Percentiles rank a stretch among this genome's conserved stretches.
Conservation (phyloP, 495 filamentous ascomycete species). For the Penicillium atrosanguineum region DNA sequence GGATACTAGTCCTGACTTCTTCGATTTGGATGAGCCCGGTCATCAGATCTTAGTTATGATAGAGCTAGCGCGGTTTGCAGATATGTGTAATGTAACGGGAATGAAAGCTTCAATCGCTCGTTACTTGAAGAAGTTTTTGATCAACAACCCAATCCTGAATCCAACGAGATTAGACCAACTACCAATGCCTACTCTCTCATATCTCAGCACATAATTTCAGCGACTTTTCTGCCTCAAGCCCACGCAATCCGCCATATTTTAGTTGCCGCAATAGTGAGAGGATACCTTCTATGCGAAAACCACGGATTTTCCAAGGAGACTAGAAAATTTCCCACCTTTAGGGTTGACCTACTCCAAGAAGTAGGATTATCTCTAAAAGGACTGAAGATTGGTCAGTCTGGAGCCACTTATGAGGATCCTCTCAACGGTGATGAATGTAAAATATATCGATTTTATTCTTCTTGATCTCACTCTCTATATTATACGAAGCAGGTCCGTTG, state of each 20-base stretch:
- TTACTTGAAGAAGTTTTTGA: conserved; percentile 18
- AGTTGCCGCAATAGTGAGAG: conserved; percentile 20
- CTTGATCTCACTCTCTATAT: too few relatives aligned
- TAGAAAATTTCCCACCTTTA: too few relatives aligned
- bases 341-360: too few relatives aligned
- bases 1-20: too few relatives aligned
- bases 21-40: conserved; percentile 10
- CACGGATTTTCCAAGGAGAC: too few relatives aligned
- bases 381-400: too few relatives aligned
- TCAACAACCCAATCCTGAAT: conserved; percentile 10
- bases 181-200: conserved; percentile 21
- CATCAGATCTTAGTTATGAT: conserved; percentile 21
- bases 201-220: conserved; percentile 22
- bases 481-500: too few relatives aligned
- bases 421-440: too few relatives aligned
- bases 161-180: neutral
- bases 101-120: conserved; percentile 23
- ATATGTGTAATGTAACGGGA: conserved; percentile 22
- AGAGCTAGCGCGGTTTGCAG: conserved; percentile 23
- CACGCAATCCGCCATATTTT: conserved; percentile 23
- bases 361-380: too few relatives aligned
- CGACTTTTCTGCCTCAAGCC: conserved; percentile 13
- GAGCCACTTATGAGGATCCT: too few relatives aligned
- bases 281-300: neutral
- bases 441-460: too few relatives aligned